Evolutionary conservation across 202 grass and related monocot species (phyloP), one percentile per base, ranked within the genome.

Genomic region (Saccharum hybrid): DNA sequence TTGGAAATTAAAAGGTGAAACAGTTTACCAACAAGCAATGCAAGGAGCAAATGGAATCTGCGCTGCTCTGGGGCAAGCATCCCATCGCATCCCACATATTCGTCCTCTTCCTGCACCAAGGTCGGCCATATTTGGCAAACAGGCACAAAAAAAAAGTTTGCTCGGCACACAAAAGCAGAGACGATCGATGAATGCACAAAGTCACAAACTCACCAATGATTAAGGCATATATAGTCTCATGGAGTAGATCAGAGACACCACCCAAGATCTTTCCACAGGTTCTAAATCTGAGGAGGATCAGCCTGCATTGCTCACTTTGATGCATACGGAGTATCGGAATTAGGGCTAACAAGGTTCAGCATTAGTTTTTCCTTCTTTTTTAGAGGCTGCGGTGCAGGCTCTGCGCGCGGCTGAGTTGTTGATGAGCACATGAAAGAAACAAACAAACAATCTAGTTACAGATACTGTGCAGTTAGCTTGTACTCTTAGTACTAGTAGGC

Each of bases 371-470:
- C 2, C 4, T 34, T 38, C 54, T 81, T 51, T 34, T 85, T 81
- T 77, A 51, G 64, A 89, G 71, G 82, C 45, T 34, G 71, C 15
- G 49, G 28, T 23, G 57, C 26, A 45, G 23, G 51, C 49, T 40
- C 10, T 34, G 38, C n/a, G 18, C 18, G 38, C n/a, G 13, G 51
- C 63, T 62, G 77, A 30, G 49, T 71, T 39, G 38, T 18, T 82
- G 78, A 51, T 76, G 60, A 70, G 65, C 80, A 75, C 51, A 75
- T 80, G 40, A 84, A n/a, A n/a, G n/a, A n/a, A 88, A 84, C 75
- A 88, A 85, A 81, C 60, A 63, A 60, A 63, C 82, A 76, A 37
- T 36, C 34, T 36, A 36, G 86, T 88, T 84, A 75, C 62, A 51
- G 81, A 84, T 52, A 80, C 81, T 76, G 68, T 79, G 75, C 72